These are phyloP conservation scores for Boletus mariae DNA, from an alignment of 1,284 basidiomycete species.

Conservation along the genomic window DNA sequence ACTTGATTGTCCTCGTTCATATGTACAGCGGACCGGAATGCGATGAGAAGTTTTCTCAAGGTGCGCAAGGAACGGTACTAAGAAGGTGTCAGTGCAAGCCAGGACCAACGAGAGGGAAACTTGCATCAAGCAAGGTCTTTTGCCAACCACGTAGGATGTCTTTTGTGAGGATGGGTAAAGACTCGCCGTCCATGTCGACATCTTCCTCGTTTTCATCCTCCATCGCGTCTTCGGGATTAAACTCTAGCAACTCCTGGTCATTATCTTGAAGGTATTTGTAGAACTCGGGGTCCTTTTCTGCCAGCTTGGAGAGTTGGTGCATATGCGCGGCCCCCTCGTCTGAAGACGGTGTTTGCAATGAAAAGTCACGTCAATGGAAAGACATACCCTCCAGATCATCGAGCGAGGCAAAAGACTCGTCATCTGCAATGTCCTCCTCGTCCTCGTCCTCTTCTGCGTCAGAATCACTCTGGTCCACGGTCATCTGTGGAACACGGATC, in stretches of 20 bases:
- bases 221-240: conserved; percentile 48
- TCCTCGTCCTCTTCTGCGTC: conserved; percentile 44
- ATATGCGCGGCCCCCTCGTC: conserved; percentile 74
- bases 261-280: conserved; percentile 98
- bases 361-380: neutral
- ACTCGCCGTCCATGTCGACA: conserved; percentile 42
- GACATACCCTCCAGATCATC: conserved; percentile 69
- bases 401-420: conserved; percentile 70
- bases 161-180: conserved; percentile 68
- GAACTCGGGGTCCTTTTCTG: conserved; percentile 96
- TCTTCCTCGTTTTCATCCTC: conserved; percentile 41
- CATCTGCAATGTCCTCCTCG: conserved; percentile 53
- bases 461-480: conserved; percentile 43
- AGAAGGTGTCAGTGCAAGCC: neutral
- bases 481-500: conserved; percentile 24
- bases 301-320: conserved; percentile 83
- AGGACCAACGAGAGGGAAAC: conserved; percentile 14
- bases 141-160: conserved; percentile 84
- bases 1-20: conserved; percentile 84
- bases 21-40: conserved; percentile 85
- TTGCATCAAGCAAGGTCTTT: conserved; percentile 82
- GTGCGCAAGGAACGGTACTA: conserved; percentile 86
- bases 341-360: conserved; percentile 22
- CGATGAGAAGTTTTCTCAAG: conserved; percentile 80
- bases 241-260: conserved; percentile 85